Base-by-base conservation (phyloP, 2,329 filamentous ascomycete genomes). In the Cryphonectria japonica region DNA sequence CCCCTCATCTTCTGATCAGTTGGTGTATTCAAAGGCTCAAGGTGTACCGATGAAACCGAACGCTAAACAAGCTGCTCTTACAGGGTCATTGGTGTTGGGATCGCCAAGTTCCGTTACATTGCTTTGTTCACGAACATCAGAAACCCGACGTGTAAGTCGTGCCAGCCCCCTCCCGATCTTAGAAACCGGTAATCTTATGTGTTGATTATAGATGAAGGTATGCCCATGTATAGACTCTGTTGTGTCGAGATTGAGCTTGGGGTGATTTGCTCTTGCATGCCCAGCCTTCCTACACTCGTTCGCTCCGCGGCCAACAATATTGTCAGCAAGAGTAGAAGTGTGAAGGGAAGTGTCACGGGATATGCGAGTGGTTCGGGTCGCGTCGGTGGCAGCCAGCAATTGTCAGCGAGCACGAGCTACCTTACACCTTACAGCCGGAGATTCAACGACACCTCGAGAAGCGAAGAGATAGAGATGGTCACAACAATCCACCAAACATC, bases 101-200 rank as follows among this genome's bases (percentile, higher is more conserved):
- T 50, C 9, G 22, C 19, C 7, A 50, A 50, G 22, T 50, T 50
- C 3, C 22, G 19, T 7, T 50, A 50, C 22, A 50, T 50, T 11
- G 9, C 5, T 1, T 9, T 50, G 46, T 50, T 50, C 3, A 50
- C 46, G 7, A n/a, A n/a, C 16, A n/a, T n/a, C 9, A 50, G 22
- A 19, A 50, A 50, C 46, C 46, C 46, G 22, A 50, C 46, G 8
- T 50, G 46, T 50, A 50, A n/a, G 46, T 50, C 41, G 41, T 16
- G 14, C 13, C 5, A n/a, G 22, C 4, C 3, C 8, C 3, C 19
- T 50, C 46, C 5, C 26, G 26, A n/a, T 4, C 16, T 11, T n/a
- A 2, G 19, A 9, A 2, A 7, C 22, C 8, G 26, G 26, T n/a
- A 0, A n/a, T n/a, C 46, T 50, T 3, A 50, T 9, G 0, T 1